These are phyloP conservation scores for Tetrahymena malaccensis DNA, from an alignment of 73 alveolate species.

Conservation along the genomic window DNA sequence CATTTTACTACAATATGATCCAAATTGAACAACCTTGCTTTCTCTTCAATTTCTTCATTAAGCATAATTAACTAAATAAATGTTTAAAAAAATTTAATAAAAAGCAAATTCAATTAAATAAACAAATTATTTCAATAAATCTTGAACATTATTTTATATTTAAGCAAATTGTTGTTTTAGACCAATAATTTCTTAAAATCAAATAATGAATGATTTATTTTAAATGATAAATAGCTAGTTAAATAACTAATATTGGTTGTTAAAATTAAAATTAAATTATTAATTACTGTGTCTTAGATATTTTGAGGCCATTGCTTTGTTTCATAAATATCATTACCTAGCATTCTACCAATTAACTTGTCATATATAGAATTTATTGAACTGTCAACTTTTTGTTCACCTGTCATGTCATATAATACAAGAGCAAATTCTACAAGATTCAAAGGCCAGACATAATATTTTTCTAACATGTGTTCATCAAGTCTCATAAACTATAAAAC, in stretches of 20 bases:
- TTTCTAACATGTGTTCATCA: not conserved
- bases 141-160: no score
- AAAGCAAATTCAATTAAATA: not conserved
- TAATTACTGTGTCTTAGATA: not conserved
- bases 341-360: not conserved
- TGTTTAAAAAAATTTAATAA: not conserved
- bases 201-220: no score
- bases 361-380: not conserved
- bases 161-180: no score
- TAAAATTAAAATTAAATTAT: not conserved
- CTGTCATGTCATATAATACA: not conserved
- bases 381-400: not conserved
- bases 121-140: no score
- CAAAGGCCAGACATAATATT: not conserved
- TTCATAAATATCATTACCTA: not conserved
- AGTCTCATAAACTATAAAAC: not conserved
- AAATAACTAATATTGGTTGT: no score
- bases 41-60: not conserved
- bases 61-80: not conserved
- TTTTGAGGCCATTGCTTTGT: not conserved
- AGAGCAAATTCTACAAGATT: not conserved
- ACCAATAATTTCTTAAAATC: no score
- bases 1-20: not conserved
- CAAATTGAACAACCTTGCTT: not conserved
- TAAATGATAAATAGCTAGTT: no score